phyloP scores from a whole-genome alignment of 2,329 filamentous ascomycete species.

The Mycogone perniciosa region DNA sequence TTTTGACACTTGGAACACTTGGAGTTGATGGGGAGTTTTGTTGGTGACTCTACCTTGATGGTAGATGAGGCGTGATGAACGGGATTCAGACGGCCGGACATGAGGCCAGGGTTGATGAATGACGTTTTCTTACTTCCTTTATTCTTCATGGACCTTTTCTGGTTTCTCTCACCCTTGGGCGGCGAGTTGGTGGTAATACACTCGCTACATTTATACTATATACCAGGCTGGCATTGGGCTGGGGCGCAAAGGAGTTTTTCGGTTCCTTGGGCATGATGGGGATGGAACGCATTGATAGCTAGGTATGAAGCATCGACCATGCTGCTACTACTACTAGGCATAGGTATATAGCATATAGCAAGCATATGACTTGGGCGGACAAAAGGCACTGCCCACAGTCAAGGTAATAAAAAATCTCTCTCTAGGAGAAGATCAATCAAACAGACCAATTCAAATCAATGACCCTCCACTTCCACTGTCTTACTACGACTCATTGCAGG shows the following conservation, averaged over 20 bases:
- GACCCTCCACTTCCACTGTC: not conserved
- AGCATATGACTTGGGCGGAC: not conserved
- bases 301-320: not conserved
- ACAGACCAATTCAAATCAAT: slow-evolving; percentile 1
- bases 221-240: slow-evolving; percentile 16
- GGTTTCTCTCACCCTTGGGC: not conserved
- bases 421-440: not conserved
- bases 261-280: not conserved
- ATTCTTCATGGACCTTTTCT: not conserved
- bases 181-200: slow-evolving; percentile 3
- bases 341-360: not conserved
- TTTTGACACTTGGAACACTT: slow-evolving; percentile 17
- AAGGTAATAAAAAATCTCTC: slow-evolving; percentile 1
- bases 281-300: not conserved
- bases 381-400: not conserved
- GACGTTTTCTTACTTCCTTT: not conserved
- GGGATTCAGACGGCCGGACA: not conserved
- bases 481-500: too few species aligned
- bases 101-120: slow-evolving; percentile 5
- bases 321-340: not conserved
- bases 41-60: slow-evolving; percentile 8
- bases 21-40: not conserved
- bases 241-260: slow-evolving; percentile 7
- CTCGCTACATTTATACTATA: slow-evolving; percentile 13
- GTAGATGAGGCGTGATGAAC: not conserved